Evolutionary conservation across 2,329 filamentous ascomycete genomes (phyloP).

Genomic region (Aspergillus oerlinghausenensis): DNA sequence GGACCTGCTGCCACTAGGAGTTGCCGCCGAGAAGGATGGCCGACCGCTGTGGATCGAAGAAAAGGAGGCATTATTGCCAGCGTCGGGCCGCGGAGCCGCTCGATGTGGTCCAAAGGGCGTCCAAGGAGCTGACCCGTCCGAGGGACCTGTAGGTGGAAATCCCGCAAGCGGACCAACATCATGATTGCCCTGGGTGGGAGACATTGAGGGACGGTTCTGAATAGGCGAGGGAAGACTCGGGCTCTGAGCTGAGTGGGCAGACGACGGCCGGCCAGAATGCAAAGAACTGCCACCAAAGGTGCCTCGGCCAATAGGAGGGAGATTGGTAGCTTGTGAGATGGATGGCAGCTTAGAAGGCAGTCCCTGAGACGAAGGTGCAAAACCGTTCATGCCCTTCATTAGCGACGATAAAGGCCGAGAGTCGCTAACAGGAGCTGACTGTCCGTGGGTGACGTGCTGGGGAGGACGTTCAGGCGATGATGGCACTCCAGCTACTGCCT

Average conservation of each 20-base stretch:
- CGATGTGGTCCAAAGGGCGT: conserved; percentile 31
- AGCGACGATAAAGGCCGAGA: conserved; percentile 32
- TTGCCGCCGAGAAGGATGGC: conserved; percentile 30
- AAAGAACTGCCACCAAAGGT: conserved; percentile 24
- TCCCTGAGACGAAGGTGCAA: conserved; percentile 20
- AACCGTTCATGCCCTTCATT: conserved; percentile 26
- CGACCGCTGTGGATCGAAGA: conserved; percentile 28
- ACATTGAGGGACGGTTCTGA: conserved; percentile 45
- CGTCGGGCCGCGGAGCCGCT: conserved; percentile 27
- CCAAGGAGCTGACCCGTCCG: conserved; percentile 27
- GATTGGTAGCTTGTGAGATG: conserved; percentile 26
- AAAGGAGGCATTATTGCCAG: conserved; percentile 21
- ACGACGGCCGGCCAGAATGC: conserved; percentile 35
- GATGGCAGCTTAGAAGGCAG: conserved; percentile 24
- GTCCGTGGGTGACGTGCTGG: conserved; percentile 16
- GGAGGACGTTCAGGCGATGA: conserved; percentile 29
- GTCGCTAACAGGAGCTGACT: conserved; percentile 21
- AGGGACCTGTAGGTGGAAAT: conserved; percentile 30
- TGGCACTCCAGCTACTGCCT: conserved; percentile 14
- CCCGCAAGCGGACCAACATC: conserved; percentile 44
- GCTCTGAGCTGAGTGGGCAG: conserved; percentile 37
- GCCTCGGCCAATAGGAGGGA: conserved; percentile 22
- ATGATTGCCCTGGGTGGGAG: conserved; percentile 47
- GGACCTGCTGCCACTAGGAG: conserved; percentile 29
- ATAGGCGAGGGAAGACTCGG: conserved; percentile 36